A percentile compares a stretch with the other conserved stretches of the same genome.
Conservation (phyloP, 176 grass and related monocot species). For the Lolium perenne region DNA sequence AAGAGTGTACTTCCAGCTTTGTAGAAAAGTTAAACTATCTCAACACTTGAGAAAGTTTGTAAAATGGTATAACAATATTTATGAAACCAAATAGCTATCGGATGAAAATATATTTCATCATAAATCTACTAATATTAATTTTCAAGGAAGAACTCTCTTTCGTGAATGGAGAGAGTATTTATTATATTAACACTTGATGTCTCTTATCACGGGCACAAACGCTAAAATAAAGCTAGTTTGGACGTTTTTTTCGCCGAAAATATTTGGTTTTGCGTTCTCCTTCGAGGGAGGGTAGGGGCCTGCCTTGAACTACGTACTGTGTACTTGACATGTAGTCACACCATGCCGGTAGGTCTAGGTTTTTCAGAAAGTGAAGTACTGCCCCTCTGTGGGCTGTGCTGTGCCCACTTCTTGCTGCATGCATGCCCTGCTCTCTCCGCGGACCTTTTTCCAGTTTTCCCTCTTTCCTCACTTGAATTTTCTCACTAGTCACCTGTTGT, state of each 20-base stretch:
- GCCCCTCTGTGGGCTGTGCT: conserved; percentile 11
- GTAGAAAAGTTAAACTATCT: no score
- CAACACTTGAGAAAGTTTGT: no score
- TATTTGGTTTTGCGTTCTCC: background rate
- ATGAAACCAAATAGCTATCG: no score
- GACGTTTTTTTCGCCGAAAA: background rate
- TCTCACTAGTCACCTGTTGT: background rate
- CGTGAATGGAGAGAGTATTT: no score
- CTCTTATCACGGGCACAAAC: background rate
- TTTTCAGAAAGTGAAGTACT: conserved; percentile 26
- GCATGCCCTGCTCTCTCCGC: conserved; percentile 38
- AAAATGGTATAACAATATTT: no score
- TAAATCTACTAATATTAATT: no score
- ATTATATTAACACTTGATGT: background rate
- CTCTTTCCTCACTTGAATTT: background rate
- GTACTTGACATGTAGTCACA: conserved; percentile 19
- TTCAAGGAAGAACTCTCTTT: no score
- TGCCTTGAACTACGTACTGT: background rate
- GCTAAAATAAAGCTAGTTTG: background rate
- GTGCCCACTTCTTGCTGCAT: conserved; percentile 45
- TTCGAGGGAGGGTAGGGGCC: background rate
- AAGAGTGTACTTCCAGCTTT: no score
- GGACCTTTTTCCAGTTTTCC: background rate
- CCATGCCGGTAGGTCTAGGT: conserved; percentile 27
- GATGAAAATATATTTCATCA: no score